Conservation (phyloP, 768 basidiomycete species). For the Tubosaeta brunneosetosa region DNA sequence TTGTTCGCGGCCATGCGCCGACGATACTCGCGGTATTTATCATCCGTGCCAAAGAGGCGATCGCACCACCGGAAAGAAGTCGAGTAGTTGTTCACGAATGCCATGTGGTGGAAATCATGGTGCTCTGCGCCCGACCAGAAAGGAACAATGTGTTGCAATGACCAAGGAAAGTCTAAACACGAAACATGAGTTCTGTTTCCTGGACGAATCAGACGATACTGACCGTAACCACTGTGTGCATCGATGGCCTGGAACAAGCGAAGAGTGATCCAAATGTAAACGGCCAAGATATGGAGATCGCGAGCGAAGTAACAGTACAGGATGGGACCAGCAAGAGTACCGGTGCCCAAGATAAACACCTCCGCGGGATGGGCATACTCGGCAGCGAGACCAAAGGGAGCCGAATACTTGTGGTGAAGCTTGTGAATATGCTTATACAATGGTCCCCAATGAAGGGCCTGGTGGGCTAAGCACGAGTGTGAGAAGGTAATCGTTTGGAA, state of each 20-base stretch:
- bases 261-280: conserved; percentile 91
- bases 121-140: conserved; percentile 98
- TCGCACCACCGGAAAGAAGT: conserved; percentile 96
- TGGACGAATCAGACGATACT: conserved; percentile 19
- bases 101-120: conserved; percentile 98
- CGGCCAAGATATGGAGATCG: conserved; percentile 82
- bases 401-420: conserved; percentile 95
- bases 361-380: conserved; percentile 98
- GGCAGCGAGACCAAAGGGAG: conserved; percentile 95
- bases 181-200: neutral
- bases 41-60: conserved; percentile 82
- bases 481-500: neutral
- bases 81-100: conserved; percentile 89
- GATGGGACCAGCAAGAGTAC: conserved; percentile 85
- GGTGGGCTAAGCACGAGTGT: conserved; percentile 58
- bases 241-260: conserved; percentile 97
- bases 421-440: conserved; percentile 95
- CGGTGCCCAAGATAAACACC: conserved; percentile 89
- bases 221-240: conserved; percentile 94
- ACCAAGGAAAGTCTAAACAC: conserved; percentile 90
- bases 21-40: conserved; percentile 82
- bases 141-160: conserved; percentile 83
- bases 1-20: conserved; percentile 60
- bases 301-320: conserved; percentile 75
- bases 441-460: conserved; percentile 76